Percentiles rank a stretch among this genome's conserved stretches.
These are phyloP conservation scores for Hypoxylon rickii DNA, from an alignment of 495 filamentous ascomycete genomes.

Conservation along the genomic window DNA sequence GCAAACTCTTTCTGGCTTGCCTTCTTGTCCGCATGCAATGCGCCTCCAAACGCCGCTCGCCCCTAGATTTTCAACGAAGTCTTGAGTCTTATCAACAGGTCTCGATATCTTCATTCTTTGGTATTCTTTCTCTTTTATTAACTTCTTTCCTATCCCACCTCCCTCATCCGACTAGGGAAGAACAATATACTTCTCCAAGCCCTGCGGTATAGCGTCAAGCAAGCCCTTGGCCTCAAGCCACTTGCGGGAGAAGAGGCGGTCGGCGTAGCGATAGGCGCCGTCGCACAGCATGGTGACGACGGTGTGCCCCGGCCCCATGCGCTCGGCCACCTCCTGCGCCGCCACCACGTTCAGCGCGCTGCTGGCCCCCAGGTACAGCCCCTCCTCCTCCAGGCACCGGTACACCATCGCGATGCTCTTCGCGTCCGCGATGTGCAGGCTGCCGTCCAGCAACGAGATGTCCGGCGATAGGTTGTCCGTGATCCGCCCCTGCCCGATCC, in stretches of 20 bases:
- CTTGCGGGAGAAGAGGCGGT: slow-evolving; percentile 83
- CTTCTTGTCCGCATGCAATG: slow-evolving; percentile 1
- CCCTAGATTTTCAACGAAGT: neutral
- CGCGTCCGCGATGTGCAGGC: slow-evolving; percentile 83
- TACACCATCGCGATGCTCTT: slow-evolving; percentile 99
- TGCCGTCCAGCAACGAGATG: slow-evolving; percentile 82
- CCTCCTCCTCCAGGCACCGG: slow-evolving; percentile 94
- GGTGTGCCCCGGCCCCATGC: slow-evolving; percentile 84
- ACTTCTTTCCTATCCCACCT: neutral
- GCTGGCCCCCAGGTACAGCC: slow-evolving; percentile 93
- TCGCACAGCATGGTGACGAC: slow-evolving; percentile 94
- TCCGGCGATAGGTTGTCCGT: slow-evolving; percentile 92
- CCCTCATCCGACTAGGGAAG: slow-evolving; percentile 59
- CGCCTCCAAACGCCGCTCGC: slow-evolving; percentile 7
- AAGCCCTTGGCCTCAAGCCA: slow-evolving; percentile 89
- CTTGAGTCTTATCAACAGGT: neutral
- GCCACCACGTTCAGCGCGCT: slow-evolving; percentile 93
- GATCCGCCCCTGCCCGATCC: slow-evolving; percentile 95
- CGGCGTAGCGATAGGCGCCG: slow-evolving; percentile 94
- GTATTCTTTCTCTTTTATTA: neutral
- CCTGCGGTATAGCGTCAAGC: slow-evolving; percentile 78
- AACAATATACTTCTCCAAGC: slow-evolving; percentile 90
- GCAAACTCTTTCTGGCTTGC: neutral
- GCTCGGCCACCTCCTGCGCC: slow-evolving; percentile 90
- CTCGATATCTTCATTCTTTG: neutral